Conservation (phyloP, 2,329 filamentous ascomycete genomes). For the Mycocentrospora acerina region DNA sequence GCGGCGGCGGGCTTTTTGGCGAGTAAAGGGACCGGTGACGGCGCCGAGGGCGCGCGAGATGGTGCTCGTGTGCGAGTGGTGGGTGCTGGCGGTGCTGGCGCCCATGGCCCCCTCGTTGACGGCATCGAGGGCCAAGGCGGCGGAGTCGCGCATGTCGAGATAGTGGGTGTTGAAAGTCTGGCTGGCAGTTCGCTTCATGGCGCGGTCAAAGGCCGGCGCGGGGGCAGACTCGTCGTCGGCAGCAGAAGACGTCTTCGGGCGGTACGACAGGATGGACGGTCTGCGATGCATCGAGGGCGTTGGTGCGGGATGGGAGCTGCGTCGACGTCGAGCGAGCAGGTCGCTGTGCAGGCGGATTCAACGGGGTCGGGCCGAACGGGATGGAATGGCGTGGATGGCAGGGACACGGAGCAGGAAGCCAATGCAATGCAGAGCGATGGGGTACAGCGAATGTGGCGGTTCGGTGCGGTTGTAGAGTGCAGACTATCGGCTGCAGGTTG, state of each 20-base stretch:
- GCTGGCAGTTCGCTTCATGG: conserved; percentile 42
- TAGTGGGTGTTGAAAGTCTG: conserved; percentile 37
- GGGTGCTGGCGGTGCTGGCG: conserved; percentile 11
- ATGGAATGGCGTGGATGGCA: conserved; percentile 1
- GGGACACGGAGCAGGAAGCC: not conserved
- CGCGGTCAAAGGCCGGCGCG: conserved; percentile 20
- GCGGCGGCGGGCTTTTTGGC: conserved; percentile 36
- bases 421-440: too few species aligned
- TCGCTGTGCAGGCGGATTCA: conserved; percentile 7
- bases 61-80: conserved; percentile 27
- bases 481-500: too few species aligned
- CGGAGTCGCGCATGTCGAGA: conserved; percentile 25
- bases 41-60: conserved; percentile 33
- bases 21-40: conserved; percentile 31
- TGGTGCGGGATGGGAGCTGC: conserved; percentile 7
- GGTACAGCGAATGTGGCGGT: too few species aligned
- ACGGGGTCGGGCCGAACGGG: conserved; percentile 2
- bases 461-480: too few species aligned
- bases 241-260: conserved; percentile 47
- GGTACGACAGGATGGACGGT: conserved; percentile 38
- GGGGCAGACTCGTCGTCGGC: conserved; percentile 35
- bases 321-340: conserved; percentile 1
- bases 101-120: conserved; percentile 30
- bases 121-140: conserved; percentile 25
- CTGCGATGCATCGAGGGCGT: conserved; percentile 39